Evolutionary conservation across 164 flowering plant genomes (phyloP).

Genomic region (Vitis rotundifolia): DNA sequence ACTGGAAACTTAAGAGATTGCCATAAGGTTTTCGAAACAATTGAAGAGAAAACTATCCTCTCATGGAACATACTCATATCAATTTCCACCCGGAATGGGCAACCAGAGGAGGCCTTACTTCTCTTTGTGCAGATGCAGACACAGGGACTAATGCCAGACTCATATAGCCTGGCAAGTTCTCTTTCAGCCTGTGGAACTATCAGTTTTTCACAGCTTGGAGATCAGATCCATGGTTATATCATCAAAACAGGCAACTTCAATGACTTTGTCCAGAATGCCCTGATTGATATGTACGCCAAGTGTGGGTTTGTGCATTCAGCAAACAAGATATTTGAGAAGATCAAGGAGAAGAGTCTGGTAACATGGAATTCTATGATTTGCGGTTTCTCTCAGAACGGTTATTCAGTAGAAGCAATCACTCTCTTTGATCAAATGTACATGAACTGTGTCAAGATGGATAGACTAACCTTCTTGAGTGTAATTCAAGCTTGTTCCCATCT

Average conservation of each 20-base stretch:
- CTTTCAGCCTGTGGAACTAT: constrained; percentile 61
- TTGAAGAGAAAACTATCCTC: constrained; percentile 39
- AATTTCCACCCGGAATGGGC: constrained; percentile 43
- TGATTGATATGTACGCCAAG: constrained; percentile 77
- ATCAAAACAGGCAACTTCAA: constrained; percentile 42
- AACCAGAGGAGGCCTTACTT: constrained; percentile 46
- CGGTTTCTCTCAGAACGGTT: constrained; percentile 70
- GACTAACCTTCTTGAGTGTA: constrained; percentile 56
- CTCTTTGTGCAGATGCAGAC: constrained; percentile 43
- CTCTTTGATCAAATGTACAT: constrained; percentile 64
- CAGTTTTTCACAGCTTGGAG: constrained; percentile 40
- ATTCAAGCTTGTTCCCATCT: constrained; percentile 78
- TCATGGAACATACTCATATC: constrained; percentile 74
- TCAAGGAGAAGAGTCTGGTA: constrained; percentile 39
- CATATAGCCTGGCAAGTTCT: constrained; percentile 59
- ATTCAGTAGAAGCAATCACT: constrained; percentile 49
- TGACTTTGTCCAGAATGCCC: constrained; percentile 69
- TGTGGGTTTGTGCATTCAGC: constrained; percentile 62
- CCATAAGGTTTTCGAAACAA: constrained; percentile 32
- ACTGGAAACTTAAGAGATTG: constrained; percentile 39
- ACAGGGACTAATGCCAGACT: constrained; percentile 53
- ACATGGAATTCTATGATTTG: constrained; percentile 82
- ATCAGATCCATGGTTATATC: constrained; percentile 57
- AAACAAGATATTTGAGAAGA: constrained; percentile 32
- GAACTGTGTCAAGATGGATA: constrained; percentile 45